Evolutionary conservation across 1,139 yeast genomes (phyloP).

Genomic region (Zygoascus sp.): DNA sequence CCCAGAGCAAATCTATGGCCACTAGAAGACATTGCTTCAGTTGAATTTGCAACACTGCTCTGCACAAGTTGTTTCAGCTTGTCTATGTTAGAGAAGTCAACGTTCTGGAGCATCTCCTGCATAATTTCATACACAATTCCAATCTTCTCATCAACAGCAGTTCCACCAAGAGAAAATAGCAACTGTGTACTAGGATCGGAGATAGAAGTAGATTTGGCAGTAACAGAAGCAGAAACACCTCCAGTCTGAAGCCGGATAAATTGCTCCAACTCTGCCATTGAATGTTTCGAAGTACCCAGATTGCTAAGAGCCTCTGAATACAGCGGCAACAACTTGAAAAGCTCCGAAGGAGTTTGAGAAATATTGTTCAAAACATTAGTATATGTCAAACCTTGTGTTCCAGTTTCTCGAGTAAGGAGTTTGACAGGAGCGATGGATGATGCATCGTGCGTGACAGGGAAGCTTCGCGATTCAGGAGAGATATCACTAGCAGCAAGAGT

Average conservation of each 20-base stretch:
- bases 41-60: slow-evolving; percentile 69
- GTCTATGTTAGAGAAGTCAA: slow-evolving; percentile 64
- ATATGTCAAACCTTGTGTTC: slow-evolving; percentile 33
- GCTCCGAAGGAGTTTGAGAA: slow-evolving; percentile 49
- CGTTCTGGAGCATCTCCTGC: slow-evolving; percentile 61
- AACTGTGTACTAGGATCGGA: slow-evolving; percentile 32
- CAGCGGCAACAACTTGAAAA: slow-evolving; percentile 67
- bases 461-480: slow-evolving; percentile 48
- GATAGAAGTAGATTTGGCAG: slow-evolving; percentile 53
- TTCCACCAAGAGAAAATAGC: slow-evolving; percentile 58
- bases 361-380: slow-evolving; percentile 31
- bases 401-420: slow-evolving; percentile 33
- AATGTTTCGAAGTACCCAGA: slow-evolving; percentile 67
- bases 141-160: slow-evolving; percentile 66
- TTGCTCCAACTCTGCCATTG: slow-evolving; percentile 81
- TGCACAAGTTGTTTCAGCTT: slow-evolving; percentile 72
- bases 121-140: slow-evolving; percentile 59
- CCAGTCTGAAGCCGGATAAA: slow-evolving; percentile 81
- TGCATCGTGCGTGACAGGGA: slow-evolving; percentile 22
- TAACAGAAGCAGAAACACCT: slow-evolving; percentile 61
- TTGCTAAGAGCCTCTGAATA: slow-evolving; percentile 78
- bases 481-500: slow-evolving; percentile 71
- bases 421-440: slow-evolving; percentile 19
- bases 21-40: slow-evolving; percentile 73
- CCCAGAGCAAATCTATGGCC: slow-evolving; percentile 85